Evolutionary conservation across 192 early-diverging fungal species (phyloP).

Genomic region (Podochytrium sp.): DNA sequence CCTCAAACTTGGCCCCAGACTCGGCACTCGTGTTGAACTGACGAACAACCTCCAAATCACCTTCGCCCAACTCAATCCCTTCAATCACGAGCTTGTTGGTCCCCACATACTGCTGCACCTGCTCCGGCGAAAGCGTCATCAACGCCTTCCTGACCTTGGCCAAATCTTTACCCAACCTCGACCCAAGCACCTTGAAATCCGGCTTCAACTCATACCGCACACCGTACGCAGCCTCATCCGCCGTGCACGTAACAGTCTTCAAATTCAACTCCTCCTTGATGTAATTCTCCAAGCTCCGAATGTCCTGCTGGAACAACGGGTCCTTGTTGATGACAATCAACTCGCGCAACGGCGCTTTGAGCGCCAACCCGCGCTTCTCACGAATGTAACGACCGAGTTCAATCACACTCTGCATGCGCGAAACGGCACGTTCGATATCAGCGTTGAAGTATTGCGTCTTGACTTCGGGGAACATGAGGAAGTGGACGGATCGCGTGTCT

Average conservation of each 20-base stretch:
- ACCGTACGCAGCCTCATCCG: conserved; percentile 88
- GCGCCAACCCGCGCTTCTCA: conserved; percentile 87
- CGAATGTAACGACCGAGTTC: conserved; percentile 90
- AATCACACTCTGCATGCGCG: conserved; percentile 95
- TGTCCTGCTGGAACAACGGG: conserved; percentile 85
- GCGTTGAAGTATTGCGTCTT: conserved; percentile 95
- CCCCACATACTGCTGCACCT: conserved; percentile 80
- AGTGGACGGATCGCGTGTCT: conserved; percentile 91
- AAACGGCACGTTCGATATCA: conserved; percentile 92
- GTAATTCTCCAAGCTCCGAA: conserved; percentile 82
- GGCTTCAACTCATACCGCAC: conserved; percentile 92
- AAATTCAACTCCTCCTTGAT: conserved; percentile 93
- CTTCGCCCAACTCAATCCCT: conserved; percentile 77
- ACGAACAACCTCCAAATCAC: conserved; percentile 83
- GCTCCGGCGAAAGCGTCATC: conserved; percentile 69
- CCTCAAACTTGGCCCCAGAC: conserved; percentile 20
- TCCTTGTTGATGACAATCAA: conserved; percentile 89
- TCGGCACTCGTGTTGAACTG: conserved; percentile 69
- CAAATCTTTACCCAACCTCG: conserved; percentile 88
- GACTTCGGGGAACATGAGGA: conserved; percentile 90
- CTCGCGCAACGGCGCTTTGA: conserved; percentile 94
- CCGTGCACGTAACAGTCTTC: conserved; percentile 82
- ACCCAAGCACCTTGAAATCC: conserved; percentile 87
- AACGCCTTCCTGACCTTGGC: conserved; percentile 86
- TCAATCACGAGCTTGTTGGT: conserved; percentile 72